Conservation (phyloP, 768 basidiomycete species). For the Lyophyllum atratum region DNA sequence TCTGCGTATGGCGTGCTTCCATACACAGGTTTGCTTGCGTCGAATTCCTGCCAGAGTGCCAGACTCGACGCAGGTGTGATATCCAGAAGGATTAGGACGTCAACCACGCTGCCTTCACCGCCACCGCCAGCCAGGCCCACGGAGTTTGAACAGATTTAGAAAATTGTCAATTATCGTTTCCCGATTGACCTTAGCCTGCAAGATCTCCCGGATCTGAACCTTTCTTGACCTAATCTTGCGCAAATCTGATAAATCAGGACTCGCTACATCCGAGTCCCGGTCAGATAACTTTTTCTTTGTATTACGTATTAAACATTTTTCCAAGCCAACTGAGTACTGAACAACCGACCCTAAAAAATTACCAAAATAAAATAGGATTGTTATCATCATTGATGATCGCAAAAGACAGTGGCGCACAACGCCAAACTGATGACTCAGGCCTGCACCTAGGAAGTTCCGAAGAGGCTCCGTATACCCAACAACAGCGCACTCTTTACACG, state of each 20-base stretch:
- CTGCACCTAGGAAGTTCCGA: neutral
- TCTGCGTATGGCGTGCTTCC: constrained; percentile 1
- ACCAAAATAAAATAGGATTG: neutral
- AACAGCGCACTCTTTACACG: constrained; percentile 3
- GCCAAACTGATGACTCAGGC: constrained; percentile 3
- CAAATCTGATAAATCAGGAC: neutral
- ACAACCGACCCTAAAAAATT: neutral
- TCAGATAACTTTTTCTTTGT: neutral
- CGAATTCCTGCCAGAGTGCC: neutral
- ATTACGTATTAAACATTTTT: neutral
- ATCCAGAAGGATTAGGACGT: neutral
- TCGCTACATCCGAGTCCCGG: neutral
- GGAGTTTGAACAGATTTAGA: constrained; percentile 7
- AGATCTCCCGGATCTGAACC: constrained; percentile 11
- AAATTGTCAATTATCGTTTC: neutral
- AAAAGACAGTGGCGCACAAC: constrained; percentile 10
- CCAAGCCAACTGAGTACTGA: neutral
- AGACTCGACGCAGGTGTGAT: neutral
- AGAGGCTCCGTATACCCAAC: constrained; percentile 1
- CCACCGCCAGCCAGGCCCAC: constrained; percentile 12
- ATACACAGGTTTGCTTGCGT: constrained; percentile 3
- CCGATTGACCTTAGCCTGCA: neutral
- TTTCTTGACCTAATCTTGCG: constrained; percentile 6
- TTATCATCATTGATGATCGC: neutral
- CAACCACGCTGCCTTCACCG: constrained; percentile 2